These are phyloP conservation scores for Samsoniella hepiali DNA, from an alignment of 2,329 filamentous ascomycete genomes.

Conservation along the genomic window DNA sequence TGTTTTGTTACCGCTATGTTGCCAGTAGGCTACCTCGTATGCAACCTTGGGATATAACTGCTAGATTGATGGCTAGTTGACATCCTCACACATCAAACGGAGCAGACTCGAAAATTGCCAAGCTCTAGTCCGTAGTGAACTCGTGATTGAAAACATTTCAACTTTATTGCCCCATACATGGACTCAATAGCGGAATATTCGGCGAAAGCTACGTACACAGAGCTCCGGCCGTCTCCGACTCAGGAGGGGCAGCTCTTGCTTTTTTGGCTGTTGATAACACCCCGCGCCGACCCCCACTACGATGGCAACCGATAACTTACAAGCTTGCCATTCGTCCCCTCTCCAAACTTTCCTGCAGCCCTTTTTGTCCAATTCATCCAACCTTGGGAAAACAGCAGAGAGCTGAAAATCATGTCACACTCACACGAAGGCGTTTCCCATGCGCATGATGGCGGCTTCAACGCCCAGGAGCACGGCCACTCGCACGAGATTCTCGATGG, in stretches of 20 bases:
- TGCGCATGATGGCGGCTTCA: conserved; percentile 55
- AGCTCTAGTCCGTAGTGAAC: too few relatives aligned
- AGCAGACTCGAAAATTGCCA: too few relatives aligned
- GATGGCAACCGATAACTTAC: neutral
- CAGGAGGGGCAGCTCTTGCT: neutral
- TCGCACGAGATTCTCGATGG: conserved; percentile 93
- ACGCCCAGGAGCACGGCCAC: conserved; percentile 78
- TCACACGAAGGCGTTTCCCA: conserved; percentile 55
- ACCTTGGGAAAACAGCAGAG: neutral
- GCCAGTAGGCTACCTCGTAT: too few relatives aligned
- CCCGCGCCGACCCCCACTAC: conserved; percentile 6
- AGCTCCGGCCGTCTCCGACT: conserved; percentile 3
- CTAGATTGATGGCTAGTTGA: too few relatives aligned
- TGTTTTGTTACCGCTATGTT: too few relatives aligned
- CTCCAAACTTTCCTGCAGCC: neutral
- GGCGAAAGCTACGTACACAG: neutral
- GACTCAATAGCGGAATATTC: neutral
- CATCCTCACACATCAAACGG: too few relatives aligned
- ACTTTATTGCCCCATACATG: too few relatives aligned
- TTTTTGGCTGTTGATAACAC: conserved; percentile 10
- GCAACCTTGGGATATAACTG: too few relatives aligned
- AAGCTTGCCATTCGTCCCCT: neutral
- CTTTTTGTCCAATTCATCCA: neutral
- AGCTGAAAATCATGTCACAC: conserved; percentile 32
- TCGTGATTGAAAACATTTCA: too few relatives aligned